Base-by-base conservation (phyloP, 257 asterid species). In the Plantago ovata region DNA sequence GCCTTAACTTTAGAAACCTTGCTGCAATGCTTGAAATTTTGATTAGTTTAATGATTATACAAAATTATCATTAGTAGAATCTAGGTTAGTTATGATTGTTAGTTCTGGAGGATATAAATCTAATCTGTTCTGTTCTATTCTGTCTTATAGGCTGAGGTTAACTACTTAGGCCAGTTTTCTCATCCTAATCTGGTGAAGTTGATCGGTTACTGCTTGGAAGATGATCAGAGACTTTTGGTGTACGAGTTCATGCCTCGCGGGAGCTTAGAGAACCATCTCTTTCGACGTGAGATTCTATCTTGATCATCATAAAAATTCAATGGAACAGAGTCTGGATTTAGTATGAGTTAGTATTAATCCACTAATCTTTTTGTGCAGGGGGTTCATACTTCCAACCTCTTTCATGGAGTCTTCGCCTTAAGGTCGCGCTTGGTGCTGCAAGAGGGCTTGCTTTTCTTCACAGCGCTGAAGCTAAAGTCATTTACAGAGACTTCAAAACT, bases 361-460 rank as follows among this genome's bases (percentile, higher is more conserved):
- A 33, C 8, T 15, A n/a, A 43, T 3, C 56, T 45, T 33, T 48
- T 38, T 36, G 13, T 62, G 44, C 78, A 91, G 98, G 98, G 69
- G 98, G 96, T 1, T 91, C 98, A 6, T 91, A 84, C 66, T 91
- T 87, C 74, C 96, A 87, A 53, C 96, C 98, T 42, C 87, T 91
- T 36, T 83, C 95, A 3, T 91, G 98, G 98, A 76, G 64, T 57
- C 92, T 87, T 38, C 96, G 96, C 10, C 77, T 87, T 72, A 87
- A 81, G 77, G 95, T 85, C 56, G 92, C 92, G 64, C 74, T 72
- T 36, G 98, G 94, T 63, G 96, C 94, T 72, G 98, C 98, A 48
- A 79, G 77, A 71, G 98, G 95, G 47, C 94, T 90, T 46, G 92
- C 92, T 65, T 91, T 84, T 76, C 98, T 91, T 62, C 98, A 91